Evolutionary conservation across 768 basidiomycete genomes (phyloP).

Genomic region (Suillus discolor): DNA sequence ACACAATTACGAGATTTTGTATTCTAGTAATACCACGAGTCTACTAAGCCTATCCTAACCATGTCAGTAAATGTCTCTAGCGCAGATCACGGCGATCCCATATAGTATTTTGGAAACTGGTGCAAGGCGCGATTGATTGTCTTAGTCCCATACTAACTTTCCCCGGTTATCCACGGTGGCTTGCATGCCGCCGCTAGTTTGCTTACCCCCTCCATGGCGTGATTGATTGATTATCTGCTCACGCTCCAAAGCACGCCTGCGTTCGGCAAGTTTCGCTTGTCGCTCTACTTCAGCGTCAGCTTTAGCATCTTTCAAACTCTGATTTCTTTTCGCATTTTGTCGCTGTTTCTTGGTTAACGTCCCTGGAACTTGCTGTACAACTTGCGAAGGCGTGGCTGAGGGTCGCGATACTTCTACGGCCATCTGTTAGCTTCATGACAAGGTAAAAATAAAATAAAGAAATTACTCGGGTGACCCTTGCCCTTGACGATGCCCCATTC

Average conservation of each 20-base stretch:
- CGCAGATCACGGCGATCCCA: background rate
- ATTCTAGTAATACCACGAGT: constrained; percentile 17
- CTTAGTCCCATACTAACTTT: constrained; percentile 60
- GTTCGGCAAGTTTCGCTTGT: constrained; percentile 52
- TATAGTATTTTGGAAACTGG: background rate
- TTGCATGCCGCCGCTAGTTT: constrained; percentile 60
- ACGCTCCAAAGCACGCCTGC: constrained; percentile 62
- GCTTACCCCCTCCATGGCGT: constrained; percentile 26
- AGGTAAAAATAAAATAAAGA: background rate
- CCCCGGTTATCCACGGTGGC: constrained; percentile 59
- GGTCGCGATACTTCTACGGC: constrained; percentile 20
- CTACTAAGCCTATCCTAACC: background rate
- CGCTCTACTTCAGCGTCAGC: constrained; percentile 56
- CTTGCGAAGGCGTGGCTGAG: constrained; percentile 15
- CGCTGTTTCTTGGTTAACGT: constrained; percentile 67
- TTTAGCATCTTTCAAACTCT: constrained; percentile 59
- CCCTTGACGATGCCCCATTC: constrained; percentile 77
- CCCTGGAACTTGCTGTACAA: constrained; percentile 40
- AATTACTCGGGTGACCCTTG: constrained; percentile 46
- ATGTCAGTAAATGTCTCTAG: constrained; percentile 7
- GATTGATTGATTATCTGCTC: constrained; percentile 50
- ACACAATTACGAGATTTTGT: constrained; percentile 11
- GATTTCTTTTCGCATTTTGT: constrained; percentile 62
- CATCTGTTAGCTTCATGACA: constrained; percentile 7
- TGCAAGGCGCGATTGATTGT: background rate